Evolutionary conservation across 495 filamentous ascomycete genomes (phyloP), one percentile per base, ranked within the genome.

Genomic region (Xylaria palmicola): DNA sequence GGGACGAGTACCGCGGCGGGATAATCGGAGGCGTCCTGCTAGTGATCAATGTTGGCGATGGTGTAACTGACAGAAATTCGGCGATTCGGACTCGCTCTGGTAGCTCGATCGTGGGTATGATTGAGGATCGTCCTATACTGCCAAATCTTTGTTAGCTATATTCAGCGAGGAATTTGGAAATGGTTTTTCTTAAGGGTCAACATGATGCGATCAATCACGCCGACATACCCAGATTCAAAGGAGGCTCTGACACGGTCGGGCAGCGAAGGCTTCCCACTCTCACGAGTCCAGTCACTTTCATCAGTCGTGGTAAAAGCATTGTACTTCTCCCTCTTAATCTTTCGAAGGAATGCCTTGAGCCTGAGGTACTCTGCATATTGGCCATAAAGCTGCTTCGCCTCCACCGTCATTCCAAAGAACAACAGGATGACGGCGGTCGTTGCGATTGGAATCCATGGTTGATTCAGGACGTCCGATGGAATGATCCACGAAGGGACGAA

Each of bases 321-420:
- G n/a, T 56, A 43, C 26, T 72, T 73, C 59, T 69, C 68, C 7
- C 68, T n/a, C 9, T 65, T 56, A 13, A 79, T 65, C 39, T 65
- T 68, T 5, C 81, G 80, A 62, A 81, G 80, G 48, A 76, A 59
- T 36, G 70, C 78, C 12, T 74, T 83, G 17, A 90, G 61, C 0
- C 86, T 83, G 19, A 84, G 5, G 10, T 59, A 67, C 29, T 79
- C 68, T 3, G 88, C 74, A 62, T 81, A 79, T 3, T 68, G 69
- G 53, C 85, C 81, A 71, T 97, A 97, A 73, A 89, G 85, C 44
- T 81, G 80, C n/a, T 82, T 73, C 4, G 90, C 90, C 58, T 97
- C 93, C 20, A 76, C 77, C 15, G 90, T 92, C 15, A 88, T 83
- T 29, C 94, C 94, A 67, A 96, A 97, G 78, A 92, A 88, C 37